These are phyloP conservation scores for Phytophthora chlamydospora DNA, from an alignment of 352 stramenopile genomes.

Conservation along the genomic window DNA sequence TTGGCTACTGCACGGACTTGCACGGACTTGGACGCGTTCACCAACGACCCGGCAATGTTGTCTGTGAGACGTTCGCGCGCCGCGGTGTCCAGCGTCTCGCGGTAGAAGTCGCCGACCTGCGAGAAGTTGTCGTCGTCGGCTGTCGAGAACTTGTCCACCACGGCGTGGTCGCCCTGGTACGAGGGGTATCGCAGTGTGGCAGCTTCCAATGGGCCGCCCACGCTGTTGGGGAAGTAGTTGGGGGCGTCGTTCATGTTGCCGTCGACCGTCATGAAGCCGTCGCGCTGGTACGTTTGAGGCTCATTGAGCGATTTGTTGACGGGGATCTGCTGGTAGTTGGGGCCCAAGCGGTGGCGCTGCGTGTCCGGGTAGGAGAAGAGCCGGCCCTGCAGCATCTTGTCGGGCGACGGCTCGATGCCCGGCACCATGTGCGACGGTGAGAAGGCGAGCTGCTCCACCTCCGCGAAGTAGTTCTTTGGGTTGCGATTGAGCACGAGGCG, in stretches of 20 bases:
- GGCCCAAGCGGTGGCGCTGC: conserved; percentile 79
- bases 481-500: conserved; percentile 91
- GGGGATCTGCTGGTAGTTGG: conserved; percentile 85
- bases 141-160: conserved; percentile 62
- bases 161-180: conserved; percentile 31
- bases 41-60: conserved; percentile 85
- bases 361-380: conserved; percentile 89
- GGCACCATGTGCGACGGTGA: conserved; percentile 84
- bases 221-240: conserved; percentile 89
- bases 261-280: conserved; percentile 73
- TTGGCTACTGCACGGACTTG: too few species aligned
- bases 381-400: conserved; percentile 84
- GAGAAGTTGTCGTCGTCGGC: conserved; percentile 89
- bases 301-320: conserved; percentile 74
- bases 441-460: conserved; percentile 91
- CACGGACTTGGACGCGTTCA: conserved; percentile 69
- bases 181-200: conserved; percentile 20
- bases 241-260: conserved; percentile 62
- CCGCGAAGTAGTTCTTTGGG: conserved; percentile 90
- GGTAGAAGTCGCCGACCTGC: conserved; percentile 74
- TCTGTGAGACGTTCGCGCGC: conserved; percentile 67
- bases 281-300: conserved; percentile 72
- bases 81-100: conserved; percentile 65
- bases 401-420: too few species aligned
- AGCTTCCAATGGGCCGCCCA: conserved; percentile 42